These are phyloP conservation scores for Aulographum hederae DNA, from an alignment of 2,329 filamentous ascomycete species.

Conservation along the genomic window DNA sequence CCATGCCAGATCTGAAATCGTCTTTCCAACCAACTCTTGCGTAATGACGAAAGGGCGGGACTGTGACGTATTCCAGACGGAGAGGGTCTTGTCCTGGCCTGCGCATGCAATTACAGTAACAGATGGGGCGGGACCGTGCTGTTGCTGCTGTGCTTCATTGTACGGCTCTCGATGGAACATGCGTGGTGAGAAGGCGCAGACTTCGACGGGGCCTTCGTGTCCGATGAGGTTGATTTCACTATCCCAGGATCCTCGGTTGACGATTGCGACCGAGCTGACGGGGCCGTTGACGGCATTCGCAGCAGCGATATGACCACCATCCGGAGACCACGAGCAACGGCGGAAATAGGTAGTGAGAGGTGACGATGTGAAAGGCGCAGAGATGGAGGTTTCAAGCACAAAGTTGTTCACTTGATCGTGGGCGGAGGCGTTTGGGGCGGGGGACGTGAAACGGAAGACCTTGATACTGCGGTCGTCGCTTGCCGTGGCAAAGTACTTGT, in stretches of 20 bases:
- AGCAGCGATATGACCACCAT: conserved; percentile 91
- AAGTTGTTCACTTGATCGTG: conserved; percentile 98
- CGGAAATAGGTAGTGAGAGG: conserved; percentile 94
- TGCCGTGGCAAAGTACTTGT: conserved; percentile 97
- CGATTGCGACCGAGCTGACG: conserved; percentile 91
- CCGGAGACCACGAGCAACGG: conserved; percentile 91
- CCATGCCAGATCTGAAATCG: conserved; percentile 90
- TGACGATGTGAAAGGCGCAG: conserved; percentile 70
- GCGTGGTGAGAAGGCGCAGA: conserved; percentile 89
- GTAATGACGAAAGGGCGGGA: conserved; percentile 78
- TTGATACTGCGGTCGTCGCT: conserved; percentile 95
- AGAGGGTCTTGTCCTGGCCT: conserved; percentile 89
- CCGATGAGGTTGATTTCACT: conserved; percentile 95
- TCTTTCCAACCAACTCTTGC: conserved; percentile 76
- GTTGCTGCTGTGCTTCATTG: conserved; percentile 28
- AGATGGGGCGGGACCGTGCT: conserved; percentile 26
- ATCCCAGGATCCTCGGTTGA: conserved; percentile 82
- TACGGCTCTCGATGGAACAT: conserved; percentile 60
- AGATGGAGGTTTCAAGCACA: conserved; percentile 80
- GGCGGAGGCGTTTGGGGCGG: conserved; percentile 74
- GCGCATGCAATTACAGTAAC: conserved; percentile 95
- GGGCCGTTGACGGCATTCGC: conserved; percentile 95
- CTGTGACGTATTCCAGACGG: conserved; percentile 94
- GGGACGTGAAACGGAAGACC: conserved; percentile 86
- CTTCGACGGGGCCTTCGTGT: conserved; percentile 91